Conservation (phyloP, 768 basidiomycete species). For the Termitomyces sp. region DNA sequence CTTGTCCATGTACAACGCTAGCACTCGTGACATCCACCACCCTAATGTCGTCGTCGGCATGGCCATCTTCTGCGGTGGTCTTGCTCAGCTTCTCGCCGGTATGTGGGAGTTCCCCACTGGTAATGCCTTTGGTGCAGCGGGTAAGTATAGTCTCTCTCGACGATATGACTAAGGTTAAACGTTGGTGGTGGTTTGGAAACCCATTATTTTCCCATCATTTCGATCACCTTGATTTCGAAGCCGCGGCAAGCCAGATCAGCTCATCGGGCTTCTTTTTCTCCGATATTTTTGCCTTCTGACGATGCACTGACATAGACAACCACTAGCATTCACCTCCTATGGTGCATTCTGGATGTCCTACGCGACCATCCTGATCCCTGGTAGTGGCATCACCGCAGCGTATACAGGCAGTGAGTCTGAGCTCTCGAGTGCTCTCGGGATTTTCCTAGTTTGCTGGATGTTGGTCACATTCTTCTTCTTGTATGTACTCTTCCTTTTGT, state of each 20-base stretch:
- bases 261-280: background rate
- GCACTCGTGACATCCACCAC: conserved; percentile 41
- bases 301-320: background rate
- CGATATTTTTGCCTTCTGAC: background rate
- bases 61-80: conserved; percentile 81
- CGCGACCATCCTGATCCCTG: conserved; percentile 66
- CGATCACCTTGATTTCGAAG: background rate
- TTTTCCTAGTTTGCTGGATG: conserved; percentile 72
- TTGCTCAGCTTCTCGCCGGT: conserved; percentile 81
- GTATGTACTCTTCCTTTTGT: conserved; percentile 30
- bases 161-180: too few relatives aligned
- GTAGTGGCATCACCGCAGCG: conserved; percentile 52
- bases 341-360: conserved; percentile 90
- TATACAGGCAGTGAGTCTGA: conserved; percentile 34
- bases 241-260: background rate
- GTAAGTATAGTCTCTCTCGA: conserved; percentile 9
- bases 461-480: conserved; percentile 63
- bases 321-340: conserved; percentile 70
- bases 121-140: conserved; percentile 41
- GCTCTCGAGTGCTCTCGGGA: conserved; percentile 53
- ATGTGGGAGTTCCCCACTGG: conserved; percentile 82
- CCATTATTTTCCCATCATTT: background rate
- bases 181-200: background rate
- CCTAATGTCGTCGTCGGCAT: conserved; percentile 82
- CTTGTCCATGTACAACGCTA: conserved; percentile 67